A percentile compares a stretch with the other conserved stretches of the same genome.
Evolutionary conservation across 2,329 filamentous ascomycete species (phyloP).

Genomic region (Thelonectria discophora): DNA sequence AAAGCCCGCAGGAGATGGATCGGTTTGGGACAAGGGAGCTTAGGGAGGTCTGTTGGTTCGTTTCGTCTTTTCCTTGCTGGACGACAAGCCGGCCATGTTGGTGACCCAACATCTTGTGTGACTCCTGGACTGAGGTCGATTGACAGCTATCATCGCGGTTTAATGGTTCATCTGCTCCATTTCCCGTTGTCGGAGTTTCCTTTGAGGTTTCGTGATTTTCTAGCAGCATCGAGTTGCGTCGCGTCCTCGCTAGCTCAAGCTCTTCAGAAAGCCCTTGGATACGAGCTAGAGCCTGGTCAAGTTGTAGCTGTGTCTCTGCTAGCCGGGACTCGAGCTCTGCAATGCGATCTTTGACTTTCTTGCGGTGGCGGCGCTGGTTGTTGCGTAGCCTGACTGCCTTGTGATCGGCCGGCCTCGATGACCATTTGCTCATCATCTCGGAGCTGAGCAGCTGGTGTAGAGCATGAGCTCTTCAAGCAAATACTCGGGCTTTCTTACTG

Average conservation of each 20-base stretch:
- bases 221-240: neutral
- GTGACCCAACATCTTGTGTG: neutral
- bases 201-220: neutral
- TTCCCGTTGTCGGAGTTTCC: neutral
- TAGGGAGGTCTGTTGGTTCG: neutral
- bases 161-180: neutral
- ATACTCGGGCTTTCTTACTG: neutral
- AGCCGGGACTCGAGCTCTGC: slow-evolving; percentile 41
- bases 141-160: neutral
- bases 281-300: slow-evolving; percentile 5
- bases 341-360: slow-evolving; percentile 52
- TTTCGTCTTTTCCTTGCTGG: neutral
- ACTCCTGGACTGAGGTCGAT: neutral
- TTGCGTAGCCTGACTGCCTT: slow-evolving; percentile 55
- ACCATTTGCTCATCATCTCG: slow-evolving; percentile 24
- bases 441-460: neutral
- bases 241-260: neutral
- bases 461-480: neutral
- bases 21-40: neutral
- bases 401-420: slow-evolving; percentile 35
- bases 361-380: slow-evolving; percentile 61
- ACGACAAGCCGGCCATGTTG: neutral
- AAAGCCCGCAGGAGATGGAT: neutral
- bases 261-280: slow-evolving; percentile 12
- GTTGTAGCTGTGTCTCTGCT: slow-evolving; percentile 18